Evolutionary conservation across 257 asterid species (phyloP).

Genomic region (Scutellaria baicalensis): DNA sequence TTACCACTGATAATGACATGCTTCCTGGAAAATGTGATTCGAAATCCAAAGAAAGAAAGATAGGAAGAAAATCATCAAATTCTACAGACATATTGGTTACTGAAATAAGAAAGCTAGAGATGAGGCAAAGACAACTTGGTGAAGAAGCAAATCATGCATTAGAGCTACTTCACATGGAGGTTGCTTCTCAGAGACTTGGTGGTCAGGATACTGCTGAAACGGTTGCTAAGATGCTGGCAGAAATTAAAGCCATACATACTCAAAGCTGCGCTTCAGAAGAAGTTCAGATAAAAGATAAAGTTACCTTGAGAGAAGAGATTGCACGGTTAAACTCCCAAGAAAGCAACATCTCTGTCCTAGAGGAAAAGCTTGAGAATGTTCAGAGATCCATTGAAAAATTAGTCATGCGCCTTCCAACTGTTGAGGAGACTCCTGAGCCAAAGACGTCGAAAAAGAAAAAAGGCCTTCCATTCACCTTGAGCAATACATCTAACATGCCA

Average conservation of each 20-base stretch:
- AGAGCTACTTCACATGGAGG: slow-evolving; percentile 91
- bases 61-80: slow-evolving; percentile 37
- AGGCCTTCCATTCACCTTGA: slow-evolving; percentile 62
- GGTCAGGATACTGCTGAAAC: slow-evolving; percentile 58
- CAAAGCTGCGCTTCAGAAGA: slow-evolving; percentile 40
- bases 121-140: slow-evolving; percentile 86
- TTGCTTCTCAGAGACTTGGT: slow-evolving; percentile 70
- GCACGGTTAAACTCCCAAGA: slow-evolving; percentile 77
- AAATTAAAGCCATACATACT: slow-evolving; percentile 67
- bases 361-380: slow-evolving; percentile 78
- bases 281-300: slow-evolving; percentile 46
- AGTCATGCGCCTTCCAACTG: slow-evolving; percentile 47
- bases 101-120: slow-evolving; percentile 85
- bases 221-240: slow-evolving; percentile 73
- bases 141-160: slow-evolving; percentile 91
- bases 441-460: slow-evolving; percentile 56
- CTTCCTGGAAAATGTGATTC: slow-evolving; percentile 25
- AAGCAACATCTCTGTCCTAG: slow-evolving; percentile 50
- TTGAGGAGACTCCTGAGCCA: slow-evolving; percentile 45
- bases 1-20: slow-evolving; percentile 35
- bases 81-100: slow-evolving; percentile 56
- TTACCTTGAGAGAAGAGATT: slow-evolving; percentile 80
- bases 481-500: slow-evolving; percentile 71
- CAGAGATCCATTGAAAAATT: slow-evolving; percentile 76
- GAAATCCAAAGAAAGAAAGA: slow-evolving; percentile 32